Conservation (phyloP, 2,329 filamentous ascomycete species). For the Penicillium sp. region DNA sequence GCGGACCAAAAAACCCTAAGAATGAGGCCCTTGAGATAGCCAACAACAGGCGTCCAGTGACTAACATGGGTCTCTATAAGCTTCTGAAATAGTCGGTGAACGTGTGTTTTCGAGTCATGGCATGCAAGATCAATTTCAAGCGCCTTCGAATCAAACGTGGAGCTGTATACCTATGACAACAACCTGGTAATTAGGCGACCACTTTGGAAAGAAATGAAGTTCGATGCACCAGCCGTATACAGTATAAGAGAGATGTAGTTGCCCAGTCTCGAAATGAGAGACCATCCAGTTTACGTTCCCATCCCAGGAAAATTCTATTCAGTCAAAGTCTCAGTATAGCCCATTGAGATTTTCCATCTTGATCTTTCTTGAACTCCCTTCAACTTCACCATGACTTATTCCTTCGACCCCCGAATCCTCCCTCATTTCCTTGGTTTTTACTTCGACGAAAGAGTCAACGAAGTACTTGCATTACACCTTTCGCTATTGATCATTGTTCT, state of each 20-base stretch:
- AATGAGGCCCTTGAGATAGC: not conserved
- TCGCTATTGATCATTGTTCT: not conserved
- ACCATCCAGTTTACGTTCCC: not conserved
- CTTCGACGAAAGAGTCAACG: not conserved
- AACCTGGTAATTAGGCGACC: not conserved
- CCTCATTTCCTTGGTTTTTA: not conserved
- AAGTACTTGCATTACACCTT: not conserved
- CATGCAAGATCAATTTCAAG: not conserved
- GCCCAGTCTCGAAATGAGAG: not conserved
- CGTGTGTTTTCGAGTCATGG: not conserved
- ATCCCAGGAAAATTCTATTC: not conserved
- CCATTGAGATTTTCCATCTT: not conserved
- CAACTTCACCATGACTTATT: not conserved
- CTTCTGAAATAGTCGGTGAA: not conserved
- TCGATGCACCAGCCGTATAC: not conserved
- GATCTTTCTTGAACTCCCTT: not conserved
- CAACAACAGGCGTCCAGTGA: not conserved
- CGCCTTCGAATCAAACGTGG: not conserved
- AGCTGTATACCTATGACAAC: not conserved
- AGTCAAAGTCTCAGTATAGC: not conserved
- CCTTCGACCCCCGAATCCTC: not conserved
- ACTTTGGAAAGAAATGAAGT: not conserved
- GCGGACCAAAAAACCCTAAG: not conserved
- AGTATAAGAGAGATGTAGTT: not conserved
- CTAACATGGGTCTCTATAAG: not conserved